These are phyloP conservation scores for Parascedosporium putredinis DNA, from an alignment of 2,329 filamentous ascomycete genomes.

Conservation along the genomic window DNA sequence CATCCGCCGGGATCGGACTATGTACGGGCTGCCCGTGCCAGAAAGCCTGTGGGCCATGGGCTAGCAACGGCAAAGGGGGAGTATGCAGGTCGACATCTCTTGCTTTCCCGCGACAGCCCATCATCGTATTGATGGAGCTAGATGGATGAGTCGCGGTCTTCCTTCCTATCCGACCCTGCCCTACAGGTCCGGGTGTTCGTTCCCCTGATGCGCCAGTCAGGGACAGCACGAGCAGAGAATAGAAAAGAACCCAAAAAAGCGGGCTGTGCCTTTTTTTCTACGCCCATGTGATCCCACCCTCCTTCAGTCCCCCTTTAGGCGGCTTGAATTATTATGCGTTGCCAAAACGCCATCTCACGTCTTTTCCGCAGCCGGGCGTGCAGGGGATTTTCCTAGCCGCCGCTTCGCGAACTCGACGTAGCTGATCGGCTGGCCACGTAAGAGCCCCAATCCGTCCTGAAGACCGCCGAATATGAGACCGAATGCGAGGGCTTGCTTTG, in stretches of 20 bases:
- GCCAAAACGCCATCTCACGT: too few relatives aligned
- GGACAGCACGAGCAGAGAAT: too few relatives aligned
- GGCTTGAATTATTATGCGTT: too few relatives aligned
- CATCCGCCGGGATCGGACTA: background rate
- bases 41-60: background rate
- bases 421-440: conserved; percentile 60
- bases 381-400: background rate
- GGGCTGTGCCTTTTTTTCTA: too few relatives aligned
- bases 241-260: too few relatives aligned
- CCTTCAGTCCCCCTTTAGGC: too few relatives aligned
- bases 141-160: too few relatives aligned
- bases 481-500: conserved; percentile 67
- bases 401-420: conserved; percentile 48
- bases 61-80: background rate
- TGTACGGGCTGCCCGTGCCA: background rate
- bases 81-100: background rate
- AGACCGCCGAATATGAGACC: conserved; percentile 70
- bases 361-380: background rate
- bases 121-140: too few relatives aligned
- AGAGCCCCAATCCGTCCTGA: conserved; percentile 63
- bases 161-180: too few relatives aligned
- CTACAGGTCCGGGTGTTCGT: too few relatives aligned
- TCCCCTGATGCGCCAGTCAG: too few relatives aligned
- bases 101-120: background rate
- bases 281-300: background rate